phyloP scores from a whole-genome alignment of 1,139 yeast species.

The Pichia sp. region DNA sequence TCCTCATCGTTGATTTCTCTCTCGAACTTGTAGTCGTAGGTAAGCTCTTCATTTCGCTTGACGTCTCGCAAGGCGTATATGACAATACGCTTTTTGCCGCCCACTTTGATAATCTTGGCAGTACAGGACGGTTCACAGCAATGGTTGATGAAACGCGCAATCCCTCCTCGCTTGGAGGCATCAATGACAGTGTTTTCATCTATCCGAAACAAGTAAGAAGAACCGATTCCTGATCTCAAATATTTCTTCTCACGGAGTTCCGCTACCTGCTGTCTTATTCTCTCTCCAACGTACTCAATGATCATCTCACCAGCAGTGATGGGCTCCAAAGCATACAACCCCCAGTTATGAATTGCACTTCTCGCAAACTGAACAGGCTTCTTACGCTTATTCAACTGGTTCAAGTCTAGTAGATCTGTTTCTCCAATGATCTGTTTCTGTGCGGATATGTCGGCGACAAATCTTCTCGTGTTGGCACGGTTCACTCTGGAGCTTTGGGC shows the following conservation, averaged over 20 bases:
- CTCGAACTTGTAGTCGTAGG: constrained; percentile 93
- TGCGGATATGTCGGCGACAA: constrained; percentile 86
- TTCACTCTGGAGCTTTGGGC: constrained; percentile 75
- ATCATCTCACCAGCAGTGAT: constrained; percentile 95
- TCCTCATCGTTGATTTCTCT: constrained; percentile 88
- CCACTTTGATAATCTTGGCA: constrained; percentile 93
- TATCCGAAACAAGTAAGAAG: constrained; percentile 85
- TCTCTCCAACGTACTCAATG: constrained; percentile 97
- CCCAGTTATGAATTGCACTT: constrained; percentile 98
- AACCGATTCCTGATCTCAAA: constrained; percentile 88
- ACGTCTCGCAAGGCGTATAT: constrained; percentile 89
- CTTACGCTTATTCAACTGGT: constrained; percentile 77
- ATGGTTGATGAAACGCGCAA: constrained; percentile 93
- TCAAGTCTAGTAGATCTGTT: constrained; percentile 73
- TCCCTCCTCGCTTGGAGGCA: constrained; percentile 96
- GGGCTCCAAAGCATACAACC: constrained; percentile 89
- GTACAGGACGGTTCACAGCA: constrained; percentile 97
- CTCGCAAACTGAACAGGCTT: constrained; percentile 95
- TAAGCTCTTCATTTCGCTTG: constrained; percentile 84
- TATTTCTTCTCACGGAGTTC: constrained; percentile 88
- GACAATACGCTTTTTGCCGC: constrained; percentile 89
- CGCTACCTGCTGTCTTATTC: constrained; percentile 90
- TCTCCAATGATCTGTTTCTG: constrained; percentile 78
- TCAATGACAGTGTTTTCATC: constrained; percentile 95
- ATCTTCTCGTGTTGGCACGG: constrained; percentile 82